Base-by-base conservation (phyloP, 345 rosid genomes). In the Eutrema yunnanense region DNA sequence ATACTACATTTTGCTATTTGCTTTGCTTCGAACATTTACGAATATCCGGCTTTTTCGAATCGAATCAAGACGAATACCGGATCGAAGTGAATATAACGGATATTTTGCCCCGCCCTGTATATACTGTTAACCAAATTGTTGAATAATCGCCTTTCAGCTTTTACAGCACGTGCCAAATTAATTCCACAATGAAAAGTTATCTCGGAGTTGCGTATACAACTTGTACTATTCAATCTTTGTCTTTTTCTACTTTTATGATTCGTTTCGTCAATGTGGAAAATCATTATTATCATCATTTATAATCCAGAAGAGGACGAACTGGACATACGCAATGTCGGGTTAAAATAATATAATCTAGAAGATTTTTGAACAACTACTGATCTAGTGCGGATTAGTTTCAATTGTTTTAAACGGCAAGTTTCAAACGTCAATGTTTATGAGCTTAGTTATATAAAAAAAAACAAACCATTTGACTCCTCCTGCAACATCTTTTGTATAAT, bases 191-290 rank as follows among this genome's bases (percentile, higher is more conserved):
- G 64, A 47, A 43, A 16, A 19, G 19, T 60, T 53, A 55, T 51
- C 57, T 68, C 22, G 12, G 30, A 61, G 74, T 75, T 75, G 79
- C 79, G 79, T 75, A 62, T 42, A 62, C 70, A 62, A 75, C 40
- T 68, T 49, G 73, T 60, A 53, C 78, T 37, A 42, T 61, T 60
- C 32, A 65, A 65, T 56, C 36, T 59, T 60, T 41, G 37, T 49
- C 43, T 59, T 59, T 16, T 42, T 52, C 9, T 19, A 50, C 65
- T 52, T 56, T 56, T 30, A 37, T 73, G 5, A 32, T 44, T 55
- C 9, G 44, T 19, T 73, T 73, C 34, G 65, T 73, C 77, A 55
- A 64, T 27, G 26, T 58, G 41, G 33, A 62, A 62, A 53, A 19
- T 53, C 4, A 22, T 62, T 42, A 12, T 38, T 33, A 69, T 70